Base-by-base conservation (phyloP, 768 basidiomycete species). In the Boletus subparvulus region DNA sequence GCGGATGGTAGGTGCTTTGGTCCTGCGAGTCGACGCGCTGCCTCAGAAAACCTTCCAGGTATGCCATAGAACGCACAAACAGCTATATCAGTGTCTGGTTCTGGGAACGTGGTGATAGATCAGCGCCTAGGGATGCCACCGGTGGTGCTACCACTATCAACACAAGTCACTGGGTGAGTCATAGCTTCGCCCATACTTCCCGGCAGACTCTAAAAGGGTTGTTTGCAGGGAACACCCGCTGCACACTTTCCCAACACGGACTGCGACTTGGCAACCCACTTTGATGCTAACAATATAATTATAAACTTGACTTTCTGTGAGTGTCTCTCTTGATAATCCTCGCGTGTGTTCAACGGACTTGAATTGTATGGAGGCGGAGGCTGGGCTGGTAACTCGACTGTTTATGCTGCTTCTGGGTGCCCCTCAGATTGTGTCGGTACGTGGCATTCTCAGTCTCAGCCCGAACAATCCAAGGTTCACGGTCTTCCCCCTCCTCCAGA, bases 61-160 rank as follows among this genome's bases (percentile, higher is more conserved):
- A 76, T 57, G 78, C 76, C 12, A 61, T 76, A 24, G 72, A 74
- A 43, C 71, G 74, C 44, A 74, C 72, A 7, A 19, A 62, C 16
- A 32, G 47, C 17, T 71, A 71, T 51, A 74, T 80, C 13, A 71
- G 69, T 32, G 54, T 78, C 42, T 79, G 74, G 69, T 78, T 75
- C 63, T 79, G 79, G 76, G 70, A 71, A 44, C 65, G 76, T 16
- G 53, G 63, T 28, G 66, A 69, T 43, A 0, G 57, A 4, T 61
- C 55, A 19, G 73, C 70, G 10, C 78, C 78, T 4, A 28, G 53
- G 9, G 76, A 77, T 47, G 70, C 70, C 55, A 66, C 53, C 16
- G 58, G 55, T 40, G 69, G 66, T 28, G 54, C 55, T 8, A 43
- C 36, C 30, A 50, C 35, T 21, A 54, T 69, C 19, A 12, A 69